A percentile compares a stretch with the other conserved stretches of the same genome.
phyloP scores from a whole-genome alignment of 352 stramenopile species.

The Pythium insidiosum region DNA sequence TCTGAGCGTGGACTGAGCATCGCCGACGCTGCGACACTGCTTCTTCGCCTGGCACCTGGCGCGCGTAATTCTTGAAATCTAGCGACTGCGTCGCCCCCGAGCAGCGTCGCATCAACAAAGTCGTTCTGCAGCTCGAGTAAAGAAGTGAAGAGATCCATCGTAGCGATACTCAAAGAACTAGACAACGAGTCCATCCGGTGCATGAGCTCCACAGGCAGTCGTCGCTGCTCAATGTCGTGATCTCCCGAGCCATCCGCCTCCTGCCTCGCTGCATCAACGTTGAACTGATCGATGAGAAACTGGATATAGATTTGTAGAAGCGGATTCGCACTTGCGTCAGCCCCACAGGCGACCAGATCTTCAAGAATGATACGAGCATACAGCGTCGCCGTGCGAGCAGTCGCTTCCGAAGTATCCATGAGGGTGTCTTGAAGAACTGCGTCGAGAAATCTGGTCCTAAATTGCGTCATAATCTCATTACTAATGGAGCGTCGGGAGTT shows the following conservation, averaged over 20 bases:
- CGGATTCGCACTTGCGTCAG: conserved; percentile 62
- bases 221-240: conserved; percentile 12
- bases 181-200: conserved; percentile 78
- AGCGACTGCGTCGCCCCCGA: conserved; percentile 17
- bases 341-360: conserved; percentile 63
- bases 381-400: conserved; percentile 49
- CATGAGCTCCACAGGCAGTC: conserved; percentile 62
- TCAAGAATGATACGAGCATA: conserved; percentile 78
- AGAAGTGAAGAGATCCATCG: conserved; percentile 76
- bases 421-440: conserved; percentile 57
- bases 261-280: too few relatives aligned
- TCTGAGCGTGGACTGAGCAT: too few relatives aligned
- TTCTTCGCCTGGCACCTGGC: too few relatives aligned
- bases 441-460: conserved; percentile 61
- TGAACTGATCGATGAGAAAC: conserved; percentile 65
- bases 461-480: conserved; percentile 63
- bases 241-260: neutral
- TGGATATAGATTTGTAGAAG: conserved; percentile 70
- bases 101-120: conserved; percentile 42
- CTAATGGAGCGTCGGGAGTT: conserved; percentile 51
- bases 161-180: conserved; percentile 68
- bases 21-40: too few relatives aligned
- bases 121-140: conserved; percentile 64
- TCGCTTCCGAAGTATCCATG: conserved; percentile 62
- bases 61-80: too few relatives aligned